Base-by-base conservation (phyloP, 176 grass and related monocot species). In the Carex littledalei region DNA sequence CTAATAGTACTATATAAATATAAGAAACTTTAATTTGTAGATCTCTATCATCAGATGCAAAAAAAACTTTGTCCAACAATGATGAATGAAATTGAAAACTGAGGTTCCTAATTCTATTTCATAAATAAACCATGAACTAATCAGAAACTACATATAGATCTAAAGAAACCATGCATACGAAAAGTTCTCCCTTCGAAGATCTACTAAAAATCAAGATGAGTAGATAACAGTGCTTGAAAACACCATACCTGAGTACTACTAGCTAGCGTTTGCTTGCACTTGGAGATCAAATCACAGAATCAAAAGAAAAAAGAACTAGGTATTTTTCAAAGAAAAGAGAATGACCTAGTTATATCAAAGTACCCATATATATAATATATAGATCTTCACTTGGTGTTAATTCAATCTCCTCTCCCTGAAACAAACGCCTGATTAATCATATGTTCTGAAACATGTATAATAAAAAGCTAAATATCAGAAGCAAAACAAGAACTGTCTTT, bases 191-290 rank as follows among this genome's bases (percentile, higher is more conserved):
- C 20, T 52, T 14, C 11, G 4, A 4, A 14, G 22, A 78, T 78
- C 7, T 29, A 17, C 21, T 22, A 78, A 54, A 78, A 31, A 31
- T 6, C 22, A 77, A 56, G 74, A 56, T 56, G 14, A 55, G 21
- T 5, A 77, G 14, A 32, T 17, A 17, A 78, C 13, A 31, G 13
- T 9, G 1, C 14, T 16, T 9, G 6, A 77, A 77, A 49, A 77
- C 49, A 55, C 2, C 73, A 78, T 78, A 78, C 74, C 74, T 78
- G 74, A 63, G 26, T 18, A 17, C 66, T 41, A 1, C 72, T 77
- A 77, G 72, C 72, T 77, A 77, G 72, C 6, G 74, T 78, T 78
- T 56, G 50, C 35, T 71, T 43, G 35, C 50, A 32, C 74, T 78
- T 9, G 74, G 24, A 78, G 14, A 56, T 78, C 24, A 78, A 78